Conservation (phyloP, 352 stramenopile species). For the Thraustochytrium sp. region DNA sequence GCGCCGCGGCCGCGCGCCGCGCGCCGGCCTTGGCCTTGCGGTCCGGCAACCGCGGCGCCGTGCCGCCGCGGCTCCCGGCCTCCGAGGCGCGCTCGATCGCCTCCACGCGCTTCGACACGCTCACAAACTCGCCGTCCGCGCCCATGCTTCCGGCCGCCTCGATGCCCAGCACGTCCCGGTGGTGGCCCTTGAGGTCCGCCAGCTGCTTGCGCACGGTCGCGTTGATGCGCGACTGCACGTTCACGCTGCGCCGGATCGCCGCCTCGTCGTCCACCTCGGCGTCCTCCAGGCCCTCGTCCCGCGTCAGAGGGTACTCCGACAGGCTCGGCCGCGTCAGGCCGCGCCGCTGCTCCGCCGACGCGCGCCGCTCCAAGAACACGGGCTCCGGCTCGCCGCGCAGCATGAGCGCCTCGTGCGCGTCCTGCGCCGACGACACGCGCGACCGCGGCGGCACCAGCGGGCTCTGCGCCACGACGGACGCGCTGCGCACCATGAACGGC, state of each 20-base stretch:
- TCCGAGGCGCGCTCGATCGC: too few species aligned
- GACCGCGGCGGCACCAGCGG: not conserved
- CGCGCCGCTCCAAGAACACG: not conserved
- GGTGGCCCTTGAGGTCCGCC: not conserved
- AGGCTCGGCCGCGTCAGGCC: too few species aligned
- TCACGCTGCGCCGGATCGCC: not conserved
- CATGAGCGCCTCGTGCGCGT: not conserved
- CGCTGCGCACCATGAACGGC: not conserved
- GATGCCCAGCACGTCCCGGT: not conserved
- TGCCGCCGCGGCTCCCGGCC: too few species aligned
- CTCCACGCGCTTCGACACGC: too few species aligned
- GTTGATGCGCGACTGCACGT: slow-evolving; percentile 21
- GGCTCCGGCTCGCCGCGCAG: not conserved
- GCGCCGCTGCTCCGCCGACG: not conserved
- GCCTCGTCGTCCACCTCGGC: too few species aligned
- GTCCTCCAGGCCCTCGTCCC: too few species aligned
- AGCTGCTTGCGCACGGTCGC: slow-evolving; percentile 22
- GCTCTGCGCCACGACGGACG: not conserved
- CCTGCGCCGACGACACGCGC: not conserved
- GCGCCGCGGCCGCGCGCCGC: too few species aligned
- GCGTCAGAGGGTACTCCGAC: too few species aligned
- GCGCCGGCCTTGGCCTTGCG: not conserved
- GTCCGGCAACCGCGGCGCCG: too few species aligned
- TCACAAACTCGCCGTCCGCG: too few species aligned
- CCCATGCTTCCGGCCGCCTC: too few species aligned